Conservation (phyloP, 75 land plant species). For the Cunninghamia lanceolata region DNA sequence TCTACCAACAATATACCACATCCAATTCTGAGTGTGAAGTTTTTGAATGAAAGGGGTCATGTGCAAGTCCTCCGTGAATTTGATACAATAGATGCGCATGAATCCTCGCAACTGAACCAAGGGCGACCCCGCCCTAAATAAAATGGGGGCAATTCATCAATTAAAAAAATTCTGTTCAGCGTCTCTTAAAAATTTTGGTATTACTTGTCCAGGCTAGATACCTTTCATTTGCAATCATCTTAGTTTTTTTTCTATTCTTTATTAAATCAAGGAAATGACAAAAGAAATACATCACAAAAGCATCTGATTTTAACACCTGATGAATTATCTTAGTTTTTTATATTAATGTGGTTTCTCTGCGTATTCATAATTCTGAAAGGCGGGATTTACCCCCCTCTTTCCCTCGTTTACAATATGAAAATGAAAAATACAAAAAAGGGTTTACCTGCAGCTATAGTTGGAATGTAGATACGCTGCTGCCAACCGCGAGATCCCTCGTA, state of each 20-base stretch:
- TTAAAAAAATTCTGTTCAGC: not conserved
- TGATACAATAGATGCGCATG: not conserved
- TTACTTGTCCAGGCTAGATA: not conserved
- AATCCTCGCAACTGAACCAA: not conserved
- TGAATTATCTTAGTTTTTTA: too few relatives aligned
- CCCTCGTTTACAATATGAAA: too few relatives aligned
- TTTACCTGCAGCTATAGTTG: conserved; percentile 40
- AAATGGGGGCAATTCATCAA: not conserved
- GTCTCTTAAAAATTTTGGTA: not conserved
- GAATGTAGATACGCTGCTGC: conserved; percentile 30
- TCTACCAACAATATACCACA: too few relatives aligned
- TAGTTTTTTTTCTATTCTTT: too few relatives aligned
- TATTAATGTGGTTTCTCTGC: too few relatives aligned
- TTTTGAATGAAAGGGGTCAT: too few relatives aligned
- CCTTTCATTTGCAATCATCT: not conserved
- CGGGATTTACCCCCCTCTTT: not conserved
- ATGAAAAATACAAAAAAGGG: too few relatives aligned
- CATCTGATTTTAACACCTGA: not conserved
- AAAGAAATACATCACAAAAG: not conserved
- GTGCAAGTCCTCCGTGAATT: not conserved
- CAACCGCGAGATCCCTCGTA: conserved; percentile 19
- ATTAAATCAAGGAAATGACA: not conserved
- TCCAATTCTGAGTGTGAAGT: not conserved
- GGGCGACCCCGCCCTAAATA: not conserved
- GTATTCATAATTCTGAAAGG: not conserved